Base-by-base conservation (phyloP, 192 early-diverging fungal species). In the Phlyctochytrium planicorne region DNA sequence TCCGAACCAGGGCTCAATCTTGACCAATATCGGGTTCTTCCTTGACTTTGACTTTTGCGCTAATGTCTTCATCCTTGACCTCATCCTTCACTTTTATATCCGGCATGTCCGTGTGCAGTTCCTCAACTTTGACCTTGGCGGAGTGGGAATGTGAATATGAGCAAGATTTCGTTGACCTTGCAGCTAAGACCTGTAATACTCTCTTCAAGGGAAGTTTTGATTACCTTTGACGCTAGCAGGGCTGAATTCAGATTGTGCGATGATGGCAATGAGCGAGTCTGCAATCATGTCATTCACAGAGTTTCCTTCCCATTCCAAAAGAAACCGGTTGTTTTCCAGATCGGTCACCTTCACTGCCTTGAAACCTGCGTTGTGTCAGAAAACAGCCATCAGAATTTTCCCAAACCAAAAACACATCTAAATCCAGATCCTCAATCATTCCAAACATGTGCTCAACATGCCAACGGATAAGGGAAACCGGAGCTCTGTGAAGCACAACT, bases 381-480 rank as follows among this genome's bases (percentile, higher is more conserved):
- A 59, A 62, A 34, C 16, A 62, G 14, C 36, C 60, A 14, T 64
- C 30, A 0, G 20, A 68, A 36, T 67, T 12, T 30, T 14, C 3
- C 64, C 52, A 66, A 6, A 71, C 62, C 62, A 71, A 16, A 65
- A 62, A 71, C n/a, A 27, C 67, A 32, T 74, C 63, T 62, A 70
- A 35, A 25, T 66, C 66, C 60, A 65, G 27, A 65, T 61, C 62
- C 61, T 78, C 67, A 3, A 92, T 71, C 24, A 73, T 69, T 52
- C 94, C 97, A 89, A 92, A 99, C 93, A 98, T 95, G 71, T 90
- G 91, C 71, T 91, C 92, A 23, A 99, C 78, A 77, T 97, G 93
- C 84, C 91, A 93, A 64, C 84, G 86, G 23, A 99, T 82, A 53
- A 99, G 70, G 1, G 85, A 80, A 52, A 92, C 87, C 0, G 91